Evolutionary conservation across 768 basidiomycete species (phyloP).

Genomic region (Lanmaoa rubissima): DNA sequence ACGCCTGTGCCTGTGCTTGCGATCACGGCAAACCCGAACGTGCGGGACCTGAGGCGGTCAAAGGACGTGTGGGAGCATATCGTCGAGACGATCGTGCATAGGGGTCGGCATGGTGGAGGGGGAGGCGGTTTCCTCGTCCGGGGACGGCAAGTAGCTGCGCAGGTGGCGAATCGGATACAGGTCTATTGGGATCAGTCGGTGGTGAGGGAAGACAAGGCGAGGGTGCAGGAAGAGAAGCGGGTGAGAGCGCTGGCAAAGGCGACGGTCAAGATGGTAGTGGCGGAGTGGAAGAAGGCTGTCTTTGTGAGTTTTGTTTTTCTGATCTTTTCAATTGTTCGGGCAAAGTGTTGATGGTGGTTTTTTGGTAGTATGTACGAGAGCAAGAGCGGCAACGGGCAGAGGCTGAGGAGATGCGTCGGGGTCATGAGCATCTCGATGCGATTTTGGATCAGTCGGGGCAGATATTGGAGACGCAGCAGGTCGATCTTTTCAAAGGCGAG

Average conservation of each 20-base stretch:
- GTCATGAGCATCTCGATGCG: constrained; percentile 85
- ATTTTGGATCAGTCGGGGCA: constrained; percentile 88
- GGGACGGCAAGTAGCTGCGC: constrained; percentile 46
- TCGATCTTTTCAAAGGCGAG: constrained; percentile 57
- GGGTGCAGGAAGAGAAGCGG: constrained; percentile 62
- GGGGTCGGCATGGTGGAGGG: constrained; percentile 18
- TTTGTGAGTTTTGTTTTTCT: constrained; percentile 49
- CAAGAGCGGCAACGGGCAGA: constrained; percentile 60
- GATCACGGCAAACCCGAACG: constrained; percentile 17
- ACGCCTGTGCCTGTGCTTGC: constrained; percentile 1
- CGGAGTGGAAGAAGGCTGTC: constrained; percentile 88
- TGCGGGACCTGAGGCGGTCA: constrained; percentile 25
- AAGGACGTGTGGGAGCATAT: constrained; percentile 61
- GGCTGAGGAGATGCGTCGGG: constrained; percentile 74
- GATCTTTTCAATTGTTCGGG: not conserved
- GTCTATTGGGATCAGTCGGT: constrained; percentile 74
- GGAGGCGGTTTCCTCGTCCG: constrained; percentile 9
- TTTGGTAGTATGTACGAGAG: constrained; percentile 66
- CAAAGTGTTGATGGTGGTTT: not conserved
- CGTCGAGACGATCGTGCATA: constrained; percentile 43
- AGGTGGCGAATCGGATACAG: constrained; percentile 63
- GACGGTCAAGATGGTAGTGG: constrained; percentile 64
- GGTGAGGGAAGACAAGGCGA: constrained; percentile 58
- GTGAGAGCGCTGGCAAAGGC: constrained; percentile 66
- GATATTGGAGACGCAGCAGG: constrained; percentile 80